Evolutionary conservation across 306 rosid genomes (phyloP), one percentile per base, ranked within the genome.

Genomic region (Benincasa hispida): DNA sequence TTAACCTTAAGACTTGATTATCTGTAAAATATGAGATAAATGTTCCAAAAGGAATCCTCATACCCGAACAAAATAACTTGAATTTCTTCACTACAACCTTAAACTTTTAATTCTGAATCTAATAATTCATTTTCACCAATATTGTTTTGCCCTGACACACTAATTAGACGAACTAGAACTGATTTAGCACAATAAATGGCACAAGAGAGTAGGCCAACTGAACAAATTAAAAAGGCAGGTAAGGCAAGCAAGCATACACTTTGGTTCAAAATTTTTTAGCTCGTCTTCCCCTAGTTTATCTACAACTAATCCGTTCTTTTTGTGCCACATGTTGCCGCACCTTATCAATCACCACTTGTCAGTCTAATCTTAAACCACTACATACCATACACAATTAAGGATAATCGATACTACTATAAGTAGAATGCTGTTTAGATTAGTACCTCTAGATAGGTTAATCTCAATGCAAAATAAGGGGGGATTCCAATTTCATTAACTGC

Each of bases 401-500:
- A 70, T 27, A 45, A 47, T 70, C 35, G 24, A 9, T 53, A 27
- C 24, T 59, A 57, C 51, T 51, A 51, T n/a, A 41, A 13, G 58
- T 19, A 27, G 62, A 32, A 37, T 74, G 41, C 50, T 30, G 47
- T 59, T 24, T 34, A 51, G 70, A 73, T 42, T 53, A 57, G 34
- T 83, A 93, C 98, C 97, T 94, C 98, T 54, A 96, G 96, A 87
- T 94, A 91, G 6, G 97, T 85, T 76, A 94, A 85, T 77, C 88
- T 85, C 77, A 83, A 56, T 14, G 98, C 98, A 87, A 94, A 94
- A 84, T 90, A 87, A 0, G 96, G 98, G 27, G 98, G 98, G 72
- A 94, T 90, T 84, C 98, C 98, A 84, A 94, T 94, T 82, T 94
- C 98, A 86, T 94, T 90, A 75, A 94, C 98, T 62, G 97, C 96